These are phyloP conservation scores for Pseudogymnoascus sp. DNA, from an alignment of 2,329 filamentous ascomycete genomes.

Conservation along the genomic window DNA sequence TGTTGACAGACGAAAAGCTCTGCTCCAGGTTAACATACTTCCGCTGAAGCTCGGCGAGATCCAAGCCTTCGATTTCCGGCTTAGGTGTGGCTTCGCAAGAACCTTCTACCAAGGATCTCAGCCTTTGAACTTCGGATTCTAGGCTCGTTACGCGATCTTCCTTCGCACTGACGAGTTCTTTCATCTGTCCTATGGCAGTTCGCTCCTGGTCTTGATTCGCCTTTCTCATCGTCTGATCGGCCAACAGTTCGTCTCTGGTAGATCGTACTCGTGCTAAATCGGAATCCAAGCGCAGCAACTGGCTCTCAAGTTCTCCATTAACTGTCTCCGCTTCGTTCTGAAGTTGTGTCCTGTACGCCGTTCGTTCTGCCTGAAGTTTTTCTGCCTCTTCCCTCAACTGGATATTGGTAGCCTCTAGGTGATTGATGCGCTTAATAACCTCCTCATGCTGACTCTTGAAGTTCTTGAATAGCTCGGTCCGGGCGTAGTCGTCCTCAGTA, in stretches of 20 bases:
- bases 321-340: conserved; percentile 70
- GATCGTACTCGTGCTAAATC: conserved; percentile 82
- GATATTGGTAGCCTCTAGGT: conserved; percentile 80
- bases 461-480: conserved; percentile 88
- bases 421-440: conserved; percentile 83
- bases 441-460: conserved; percentile 88
- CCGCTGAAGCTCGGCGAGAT: conserved; percentile 61
- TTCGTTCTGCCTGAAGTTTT: conserved; percentile 76
- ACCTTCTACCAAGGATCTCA: conserved; percentile 50
- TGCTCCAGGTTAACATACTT: conserved; percentile 69
- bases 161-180: conserved; percentile 70
- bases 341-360: conserved; percentile 69
- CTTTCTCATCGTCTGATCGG: conserved; percentile 73
- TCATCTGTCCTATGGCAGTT: conserved; percentile 61
- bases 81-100: conserved; percentile 30
- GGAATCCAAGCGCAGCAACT: conserved; percentile 70
- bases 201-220: conserved; percentile 70
- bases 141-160: conserved; percentile 73
- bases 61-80: conserved; percentile 49
- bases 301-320: conserved; percentile 70
- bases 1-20: conserved; percentile 76
- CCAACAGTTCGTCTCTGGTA: conserved; percentile 73
- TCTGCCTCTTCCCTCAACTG: conserved; percentile 78
- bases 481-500: conserved; percentile 87
- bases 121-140: conserved; percentile 71